These are phyloP conservation scores for Sordariomycetes sp. DNA, from an alignment of 2,329 filamentous ascomycete genomes.

Conservation along the genomic window DNA sequence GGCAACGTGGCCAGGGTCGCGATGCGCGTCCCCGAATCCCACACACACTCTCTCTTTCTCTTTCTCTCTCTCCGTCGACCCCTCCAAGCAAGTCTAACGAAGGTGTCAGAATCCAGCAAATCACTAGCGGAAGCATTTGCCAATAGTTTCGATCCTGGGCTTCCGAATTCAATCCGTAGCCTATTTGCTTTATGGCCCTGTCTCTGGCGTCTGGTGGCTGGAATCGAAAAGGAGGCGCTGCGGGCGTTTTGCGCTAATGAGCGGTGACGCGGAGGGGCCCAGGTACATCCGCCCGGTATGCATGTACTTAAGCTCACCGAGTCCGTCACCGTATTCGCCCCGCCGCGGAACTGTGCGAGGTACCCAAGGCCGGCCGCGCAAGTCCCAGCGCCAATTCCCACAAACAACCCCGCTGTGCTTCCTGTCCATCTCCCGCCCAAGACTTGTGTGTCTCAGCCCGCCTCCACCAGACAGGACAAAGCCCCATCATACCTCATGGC, in stretches of 20 bases:
- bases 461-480: too few relatives aligned
- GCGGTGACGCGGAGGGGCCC: background rate
- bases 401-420: background rate
- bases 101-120: too few relatives aligned
- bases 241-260: background rate
- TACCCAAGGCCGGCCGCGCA: background rate
- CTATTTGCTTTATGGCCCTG: background rate
- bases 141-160: background rate
- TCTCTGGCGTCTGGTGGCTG: background rate
- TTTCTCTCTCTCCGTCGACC: too few relatives aligned
- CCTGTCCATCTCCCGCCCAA: too few relatives aligned
- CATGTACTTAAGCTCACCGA: background rate
- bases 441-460: too few relatives aligned
- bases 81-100: too few relatives aligned
- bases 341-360: background rate
- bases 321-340: background rate
- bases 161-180: background rate
- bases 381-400: background rate
- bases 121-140: too few relatives aligned
- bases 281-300: too few relatives aligned
- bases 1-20: background rate
- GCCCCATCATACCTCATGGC: too few relatives aligned
- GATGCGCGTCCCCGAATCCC: background rate
- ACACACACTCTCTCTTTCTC: too few relatives aligned
- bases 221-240: background rate